Base-by-base conservation (phyloP, 768 basidiomycete species). In the Psilocybe cyanescens region DNA sequence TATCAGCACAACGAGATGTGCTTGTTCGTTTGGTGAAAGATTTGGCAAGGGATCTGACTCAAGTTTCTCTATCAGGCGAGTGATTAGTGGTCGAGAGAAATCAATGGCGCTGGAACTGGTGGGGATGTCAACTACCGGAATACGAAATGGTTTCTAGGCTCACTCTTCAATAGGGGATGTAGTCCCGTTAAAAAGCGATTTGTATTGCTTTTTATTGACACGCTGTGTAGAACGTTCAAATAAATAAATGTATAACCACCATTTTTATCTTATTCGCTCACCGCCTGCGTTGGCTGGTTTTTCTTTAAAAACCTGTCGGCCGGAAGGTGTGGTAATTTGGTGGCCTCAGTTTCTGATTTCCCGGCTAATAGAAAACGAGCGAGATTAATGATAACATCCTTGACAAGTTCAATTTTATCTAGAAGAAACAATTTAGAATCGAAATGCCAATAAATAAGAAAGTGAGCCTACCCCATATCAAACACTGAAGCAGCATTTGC, bases 401-500 rank as follows among this genome's bases (percentile, higher is more conserved):
- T 94, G 47, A 97, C 95, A 6, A 95, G 72, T 59, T 92, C 91
- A 41, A 92, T 72, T 73, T 97, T 97, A 41, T 88, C 95, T 6
- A 29, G 24, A 60, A 55, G 39, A 6, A 35, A 52, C 56, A 14
- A 61, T 41, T 37, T 46, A 37, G 14, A 5, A 19, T n/a, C 24
- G 39, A 48, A 50, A 45, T 4, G 44, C 45, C 41, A 14, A 19
- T 50, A 11, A 12, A 55, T 41, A 51, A 37, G 31, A 19, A 55
- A 35, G 5, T 24, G 9, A 51, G 71, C 86, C 59, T 66, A 96
- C 96, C 90, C 95, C 95, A 97, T 7, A 97, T 76, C 57, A 98
- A 78, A 70, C 94, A 97, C 70, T 98, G 96, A 11, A 95, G 76
- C 16, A 99, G 72, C 83, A 97, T 90, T 69, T 96, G 94, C 3